These are phyloP conservation scores for Glycine tomentella DNA, from an alignment of 306 rosid species.

Conservation along the genomic window DNA sequence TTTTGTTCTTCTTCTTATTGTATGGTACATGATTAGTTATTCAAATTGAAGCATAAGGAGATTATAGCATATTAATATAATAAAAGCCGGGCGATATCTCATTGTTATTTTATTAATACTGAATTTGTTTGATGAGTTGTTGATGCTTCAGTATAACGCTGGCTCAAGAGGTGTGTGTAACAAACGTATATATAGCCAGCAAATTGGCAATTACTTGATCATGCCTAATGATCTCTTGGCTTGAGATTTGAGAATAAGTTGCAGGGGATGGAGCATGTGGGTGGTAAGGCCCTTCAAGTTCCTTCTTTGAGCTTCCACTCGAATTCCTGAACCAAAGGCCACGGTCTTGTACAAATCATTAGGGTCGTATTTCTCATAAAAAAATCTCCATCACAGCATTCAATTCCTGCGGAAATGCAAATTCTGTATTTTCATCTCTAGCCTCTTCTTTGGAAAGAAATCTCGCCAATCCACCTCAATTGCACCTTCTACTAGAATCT, in stretches of 20 bases:
- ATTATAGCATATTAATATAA: neutral
- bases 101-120: neutral
- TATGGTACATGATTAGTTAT: neutral
- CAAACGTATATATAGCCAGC: neutral
- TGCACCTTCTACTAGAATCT: too few species aligned
- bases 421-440: too few species aligned
- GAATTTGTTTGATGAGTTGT: neutral
- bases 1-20: too few species aligned
- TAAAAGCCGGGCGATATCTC: neutral
- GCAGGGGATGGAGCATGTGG: constrained; percentile 59
- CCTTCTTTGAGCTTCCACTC: too few species aligned
- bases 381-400: too few species aligned
- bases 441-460: too few species aligned
- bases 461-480: too few species aligned
- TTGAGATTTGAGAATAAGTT: constrained; percentile 41
- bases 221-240: constrained; percentile 47
- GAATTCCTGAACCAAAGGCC: too few species aligned
- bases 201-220: neutral
- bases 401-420: too few species aligned
- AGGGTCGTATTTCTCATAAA: too few species aligned
- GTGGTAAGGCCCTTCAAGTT: too few species aligned
- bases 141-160: neutral
- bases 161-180: neutral
- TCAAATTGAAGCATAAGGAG: neutral
- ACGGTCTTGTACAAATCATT: too few species aligned